Evolutionary conservation across 345 rosid species (phyloP), one percentile per base, ranked within the genome.

Genomic region (Diplotaxis tenuifolia): DNA sequence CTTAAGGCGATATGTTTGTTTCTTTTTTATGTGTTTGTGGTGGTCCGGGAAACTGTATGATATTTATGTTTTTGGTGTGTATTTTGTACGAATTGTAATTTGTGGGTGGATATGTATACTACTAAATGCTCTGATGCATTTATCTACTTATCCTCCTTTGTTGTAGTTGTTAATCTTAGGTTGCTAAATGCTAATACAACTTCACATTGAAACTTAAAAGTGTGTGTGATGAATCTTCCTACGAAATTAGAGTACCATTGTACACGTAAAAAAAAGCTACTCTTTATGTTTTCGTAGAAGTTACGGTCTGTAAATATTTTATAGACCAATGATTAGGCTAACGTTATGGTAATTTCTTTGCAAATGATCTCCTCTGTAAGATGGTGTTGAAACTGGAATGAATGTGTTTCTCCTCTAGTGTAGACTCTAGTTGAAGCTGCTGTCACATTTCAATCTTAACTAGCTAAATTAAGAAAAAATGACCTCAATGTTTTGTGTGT

Each of bases 81-180:
- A 42, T 76, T 42, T 42, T 57, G 76, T 77, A 58, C 23, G 66
- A 56, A 49, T 34, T 66, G 76, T 66, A 72, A 21, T 4, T 61
- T 60, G 28, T 59, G 72, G 72, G 64, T 71, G 72, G 76, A 49
- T 77, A 71, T 71, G 54, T 68, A 75, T 76, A 65, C 76, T 59
- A 49, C 47, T 65, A 59, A 76, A 69, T 70, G 70, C 74, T 62
- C 55, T 67, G 62, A 52, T 67, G 78, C 78, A 67, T 74, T 74
- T 67, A 34, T 60, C 54, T 75, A 50, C 67, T 36, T 60, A 75
- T 67, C 73, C 69, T 62, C 74, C 62, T 68, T 67, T 20, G 25
- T 68, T 62, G 38, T 68, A 75, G 74, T 40, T 61, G 45, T 21
- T 62, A 40, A 42, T 59, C 20, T 12, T 69, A 63, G 74, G 59